Base-by-base conservation (phyloP, 73 alveolate species). In the Diophrys appendiculata region DNA sequence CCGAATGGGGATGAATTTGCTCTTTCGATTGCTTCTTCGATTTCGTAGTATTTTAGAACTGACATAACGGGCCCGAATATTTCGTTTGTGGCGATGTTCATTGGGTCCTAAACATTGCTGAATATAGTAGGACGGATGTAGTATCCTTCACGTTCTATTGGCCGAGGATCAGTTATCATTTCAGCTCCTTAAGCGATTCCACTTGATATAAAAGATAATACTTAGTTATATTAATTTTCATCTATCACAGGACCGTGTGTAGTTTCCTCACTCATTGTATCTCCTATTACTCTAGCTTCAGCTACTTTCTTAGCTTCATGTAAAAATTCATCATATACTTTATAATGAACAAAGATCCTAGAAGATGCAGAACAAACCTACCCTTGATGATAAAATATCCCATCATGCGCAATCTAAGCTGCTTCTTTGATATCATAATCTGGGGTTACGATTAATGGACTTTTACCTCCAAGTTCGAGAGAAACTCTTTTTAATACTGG, bases 391-490 rank as follows among this genome's bases (percentile, higher is more conserved):
- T 82, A 81, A 74, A 92, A 91, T 32, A 81, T 72, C 69, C 95
- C 96, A 52, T 68, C 23, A 33, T 81, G 78, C 30, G 96, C 93
- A 33, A 82, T 82, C 69, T 82, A 89, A 75, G 87, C 83, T 2
- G 90, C 90, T 43, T 52, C 72, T 22, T 82, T 56, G 35, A 82
- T 52, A 26, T 93, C 96, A 54, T 95, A 93, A 76, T 93, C 98
- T 55, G 88, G 88, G 56, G 84, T 65, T 43, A 93, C 83, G 68
- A 93, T 87, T 54, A 78, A 77, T 1, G 98, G 97, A 55, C 88
- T 79, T 86, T 93, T 93, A 54, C 98, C 98, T 52, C 98, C 98
- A 60, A 91, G 87, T 81, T 93, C 98, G 32, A 93, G 88, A 69
- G 96, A 82, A n/a, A 71, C 76, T 32, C 94, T 83, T 84, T 90